Evolutionary conservation across 306 rosid genomes (phyloP).

Genomic region (Pachyrhizus erosus): DNA sequence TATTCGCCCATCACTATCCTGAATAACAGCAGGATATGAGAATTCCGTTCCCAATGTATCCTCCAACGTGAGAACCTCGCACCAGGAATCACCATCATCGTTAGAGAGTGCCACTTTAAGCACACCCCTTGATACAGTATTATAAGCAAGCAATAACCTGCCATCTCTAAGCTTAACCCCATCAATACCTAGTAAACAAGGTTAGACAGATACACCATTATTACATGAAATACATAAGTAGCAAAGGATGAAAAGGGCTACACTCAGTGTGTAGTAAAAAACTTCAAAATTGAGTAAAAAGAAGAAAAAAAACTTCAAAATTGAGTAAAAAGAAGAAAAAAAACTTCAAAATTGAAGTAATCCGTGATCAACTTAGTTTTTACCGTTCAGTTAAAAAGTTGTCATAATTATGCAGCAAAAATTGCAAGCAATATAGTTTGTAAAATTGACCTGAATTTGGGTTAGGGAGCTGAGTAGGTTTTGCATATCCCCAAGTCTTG

Average conservation of each 20-base stretch:
- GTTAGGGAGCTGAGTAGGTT: slow-evolving; percentile 81
- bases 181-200: slow-evolving; percentile 68
- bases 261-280: neutral
- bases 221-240: neutral
- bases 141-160: slow-evolving; percentile 70
- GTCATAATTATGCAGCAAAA: slow-evolving; percentile 23
- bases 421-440: slow-evolving; percentile 23
- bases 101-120: slow-evolving; percentile 82
- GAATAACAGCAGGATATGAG: slow-evolving; percentile 95
- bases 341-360: slow-evolving; percentile 20
- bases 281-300: slow-evolving; percentile 18
- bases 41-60: slow-evolving; percentile 71
- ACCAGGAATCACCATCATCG: slow-evolving; percentile 93
- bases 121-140: slow-evolving; percentile 73
- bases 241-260: neutral
- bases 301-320: too few species aligned
- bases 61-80: slow-evolving; percentile 76
- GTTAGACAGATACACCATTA: neutral
- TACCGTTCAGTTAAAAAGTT: slow-evolving; percentile 13
- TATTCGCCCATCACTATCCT: slow-evolving; percentile 73
- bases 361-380: slow-evolving; percentile 24
- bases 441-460: slow-evolving; percentile 84
- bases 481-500: slow-evolving; percentile 76
- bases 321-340: too few species aligned
- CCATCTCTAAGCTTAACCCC: slow-evolving; percentile 92